Base-by-base conservation (phyloP, 2,329 filamentous ascomycete species). In the Calycina herbarum region DNA sequence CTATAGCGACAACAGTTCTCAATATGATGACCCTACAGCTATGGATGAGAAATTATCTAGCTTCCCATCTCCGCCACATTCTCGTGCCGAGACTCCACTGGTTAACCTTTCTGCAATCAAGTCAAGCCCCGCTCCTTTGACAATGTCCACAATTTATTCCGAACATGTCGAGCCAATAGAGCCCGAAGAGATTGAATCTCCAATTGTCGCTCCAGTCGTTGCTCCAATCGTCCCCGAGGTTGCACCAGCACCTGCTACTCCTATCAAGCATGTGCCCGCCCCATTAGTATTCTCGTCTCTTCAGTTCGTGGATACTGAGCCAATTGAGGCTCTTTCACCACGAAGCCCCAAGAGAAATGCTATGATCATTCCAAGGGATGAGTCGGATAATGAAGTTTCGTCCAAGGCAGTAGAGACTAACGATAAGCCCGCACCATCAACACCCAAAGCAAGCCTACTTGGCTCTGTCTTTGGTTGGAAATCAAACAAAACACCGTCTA, bases 361-460 rank as follows among this genome's bases (percentile, higher is more conserved):
- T 0, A 85, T 88, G 68, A 83, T 88, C 65, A 80, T 88, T 27
- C 82, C 85, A 0, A 79, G 79, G 20, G 83, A 85, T 51, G 73
- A 71, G 15, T 54, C 60, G 31, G 74, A 76, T 17, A 66, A 77
- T 63, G 72, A 74, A 17, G 74, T 38, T 27, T 20, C 75, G 33
- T 7, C 35, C 24, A 48, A 33, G 56, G 3, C 38, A 17, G 27
- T 35, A 15, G 48, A 54, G 24, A 13, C 20, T 3, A 24, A 10
- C 11, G 48, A 54, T 13, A 24, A 13, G 24, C 20, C 48, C 3
- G 63, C 33, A 27, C 31, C 31, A 20, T 57, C 24, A n/a, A 42
- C 45, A 3, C 54, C 57, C n/a, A 58, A 61, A 45, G 45, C 35
- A 70, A 76, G 75, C 38, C 76, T 81, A 64, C 76, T 83, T 65